A percentile compares a stretch with the other conserved stretches of the same genome.
These are phyloP conservation scores for Cyberlindnera xishuangbannaensis DNA, from an alignment of 805 yeast genomes.

Conservation along the genomic window DNA sequence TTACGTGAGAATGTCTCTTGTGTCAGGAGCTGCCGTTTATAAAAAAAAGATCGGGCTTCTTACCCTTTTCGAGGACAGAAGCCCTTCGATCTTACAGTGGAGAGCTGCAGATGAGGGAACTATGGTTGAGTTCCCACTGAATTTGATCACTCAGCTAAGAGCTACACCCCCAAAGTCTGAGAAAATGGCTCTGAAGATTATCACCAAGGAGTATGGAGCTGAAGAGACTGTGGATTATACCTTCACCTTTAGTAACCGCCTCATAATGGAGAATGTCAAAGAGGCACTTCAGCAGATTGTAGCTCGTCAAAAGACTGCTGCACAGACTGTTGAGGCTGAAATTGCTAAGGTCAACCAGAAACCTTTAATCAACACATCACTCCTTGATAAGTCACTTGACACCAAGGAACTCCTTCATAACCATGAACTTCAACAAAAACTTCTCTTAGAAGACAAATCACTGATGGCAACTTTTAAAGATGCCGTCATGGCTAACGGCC, in stretches of 20 bases:
- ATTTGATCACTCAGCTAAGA: slow-evolving; percentile 45
- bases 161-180: slow-evolving; percentile 65
- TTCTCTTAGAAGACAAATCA: slow-evolving; percentile 61
- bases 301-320: slow-evolving; percentile 47
- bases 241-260: slow-evolving; percentile 64
- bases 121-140: slow-evolving; percentile 35
- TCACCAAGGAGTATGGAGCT: slow-evolving; percentile 36
- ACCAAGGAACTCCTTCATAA: slow-evolving; percentile 59
- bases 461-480: slow-evolving; percentile 78
- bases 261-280: slow-evolving; percentile 71
- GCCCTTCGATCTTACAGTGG: slow-evolving; percentile 55
- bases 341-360: slow-evolving; percentile 17
- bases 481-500: slow-evolving; percentile 71
- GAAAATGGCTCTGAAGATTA: slow-evolving; percentile 59
- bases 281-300: slow-evolving; percentile 61
- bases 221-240: slow-evolving; percentile 28
- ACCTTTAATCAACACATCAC: slow-evolving; percentile 32
- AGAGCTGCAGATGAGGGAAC: slow-evolving; percentile 46
- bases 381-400: slow-evolving; percentile 43
- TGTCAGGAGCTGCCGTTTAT: slow-evolving; percentile 48
- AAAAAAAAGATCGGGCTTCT: slow-evolving; percentile 53
- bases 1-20: slow-evolving; percentile 22
- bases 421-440: slow-evolving; percentile 69
- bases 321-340: slow-evolving; percentile 21
- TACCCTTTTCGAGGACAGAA: slow-evolving; percentile 47